Evolutionary conservation across 352 stramenopile species (phyloP).

Genomic region (Globisporangium splendens): DNA sequence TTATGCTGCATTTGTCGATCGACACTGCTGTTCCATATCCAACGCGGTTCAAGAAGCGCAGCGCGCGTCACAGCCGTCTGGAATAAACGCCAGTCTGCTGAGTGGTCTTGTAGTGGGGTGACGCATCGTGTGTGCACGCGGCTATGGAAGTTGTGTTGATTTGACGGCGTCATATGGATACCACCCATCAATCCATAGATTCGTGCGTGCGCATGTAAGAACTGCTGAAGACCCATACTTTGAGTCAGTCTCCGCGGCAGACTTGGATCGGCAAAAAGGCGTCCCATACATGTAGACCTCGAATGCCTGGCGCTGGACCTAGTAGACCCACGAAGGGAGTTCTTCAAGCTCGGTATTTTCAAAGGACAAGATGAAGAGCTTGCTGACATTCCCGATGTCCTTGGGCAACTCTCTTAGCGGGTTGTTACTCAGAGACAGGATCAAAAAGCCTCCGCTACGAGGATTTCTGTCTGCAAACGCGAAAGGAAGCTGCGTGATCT

Average conservation of each 20-base stretch:
- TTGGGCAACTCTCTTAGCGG: slow-evolving; percentile 7
- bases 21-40: too few relatives aligned
- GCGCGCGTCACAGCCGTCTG: too few relatives aligned
- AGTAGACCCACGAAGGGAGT: slow-evolving; percentile 10
- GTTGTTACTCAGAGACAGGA: slow-evolving; percentile 16
- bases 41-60: too few relatives aligned
- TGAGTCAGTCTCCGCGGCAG: not conserved
- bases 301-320: not conserved
- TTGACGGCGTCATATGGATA: slow-evolving; percentile 5
- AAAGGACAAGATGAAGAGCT: slow-evolving; percentile 8
- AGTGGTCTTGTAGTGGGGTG: too few relatives aligned
- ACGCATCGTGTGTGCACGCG: too few relatives aligned
- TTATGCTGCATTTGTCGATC: too few relatives aligned
- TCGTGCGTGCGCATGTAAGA: slow-evolving; percentile 9
- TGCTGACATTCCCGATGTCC: not conserved
- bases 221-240: slow-evolving; percentile 1
- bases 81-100: too few relatives aligned
- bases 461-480: not conserved
- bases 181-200: slow-evolving; percentile 1
- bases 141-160: too few relatives aligned
- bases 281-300: slow-evolving; percentile 11
- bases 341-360: slow-evolving; percentile 11
- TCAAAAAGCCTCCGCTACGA: not conserved
- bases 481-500: not conserved
- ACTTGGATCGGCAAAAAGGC: slow-evolving; percentile 11